phyloP scores from a whole-genome alignment of 129 eudicot species.

The Pseudognaphalium luteoalbum region DNA sequence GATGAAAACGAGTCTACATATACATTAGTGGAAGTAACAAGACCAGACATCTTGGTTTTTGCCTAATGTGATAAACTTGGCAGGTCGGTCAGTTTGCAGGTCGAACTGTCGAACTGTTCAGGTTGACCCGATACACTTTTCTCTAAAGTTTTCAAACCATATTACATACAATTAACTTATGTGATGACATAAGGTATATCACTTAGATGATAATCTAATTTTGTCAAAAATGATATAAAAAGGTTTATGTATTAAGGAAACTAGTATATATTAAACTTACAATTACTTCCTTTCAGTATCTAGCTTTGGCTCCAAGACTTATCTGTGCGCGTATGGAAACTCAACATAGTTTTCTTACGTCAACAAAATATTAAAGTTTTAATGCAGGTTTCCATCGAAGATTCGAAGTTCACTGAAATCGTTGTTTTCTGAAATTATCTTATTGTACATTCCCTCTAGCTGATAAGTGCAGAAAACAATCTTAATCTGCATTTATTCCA shows the following conservation, averaged over 20 bases:
- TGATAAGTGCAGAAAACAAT: too few species aligned
- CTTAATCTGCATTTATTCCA: too few species aligned
- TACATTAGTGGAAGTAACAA: background rate
- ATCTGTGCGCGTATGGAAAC: background rate
- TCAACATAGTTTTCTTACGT: background rate
- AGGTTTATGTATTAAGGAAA: background rate
- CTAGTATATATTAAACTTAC: too few species aligned
- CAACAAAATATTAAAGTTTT: too few species aligned
- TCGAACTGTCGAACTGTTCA: background rate
- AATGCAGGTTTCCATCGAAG: too few species aligned
- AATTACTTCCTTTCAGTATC: background rate
- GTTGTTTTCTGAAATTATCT: too few species aligned
- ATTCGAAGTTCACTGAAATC: too few species aligned
- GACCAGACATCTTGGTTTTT: conserved; percentile 1
- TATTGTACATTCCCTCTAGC: too few species aligned
- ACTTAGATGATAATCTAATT: background rate
- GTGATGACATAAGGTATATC: background rate
- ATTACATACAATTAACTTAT: background rate
- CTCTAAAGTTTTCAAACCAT: too few species aligned
- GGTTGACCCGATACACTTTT: background rate
- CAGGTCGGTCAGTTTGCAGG: background rate
- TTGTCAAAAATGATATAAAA: background rate
- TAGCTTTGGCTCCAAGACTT: conserved; percentile 3
- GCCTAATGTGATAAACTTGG: background rate
- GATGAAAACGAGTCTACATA: conserved; percentile 6